Percentiles rank a stretch among this genome's conserved stretches.
Evolutionary conservation across 495 filamentous ascomycete species (phyloP).

Genomic region (Rhypophila decipiens): DNA sequence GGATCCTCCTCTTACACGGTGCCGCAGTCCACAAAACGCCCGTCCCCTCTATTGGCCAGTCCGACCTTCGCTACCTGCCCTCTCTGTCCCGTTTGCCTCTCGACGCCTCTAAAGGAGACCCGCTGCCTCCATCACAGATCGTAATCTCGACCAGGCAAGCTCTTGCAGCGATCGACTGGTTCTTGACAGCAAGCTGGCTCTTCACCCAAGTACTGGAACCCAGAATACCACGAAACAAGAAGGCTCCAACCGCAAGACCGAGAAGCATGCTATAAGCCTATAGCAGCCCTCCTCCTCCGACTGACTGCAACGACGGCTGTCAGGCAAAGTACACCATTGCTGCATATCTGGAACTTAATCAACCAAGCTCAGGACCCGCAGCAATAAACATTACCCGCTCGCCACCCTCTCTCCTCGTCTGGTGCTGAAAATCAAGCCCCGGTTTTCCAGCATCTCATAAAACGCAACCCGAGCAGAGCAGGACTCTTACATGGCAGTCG

Average conservation of each 20-base stretch:
- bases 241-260: slow-evolving; percentile 2
- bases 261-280: slow-evolving; percentile 18
- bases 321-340: slow-evolving; percentile 10
- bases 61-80: slow-evolving; percentile 19
- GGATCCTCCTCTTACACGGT: slow-evolving; percentile 18
- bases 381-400: slow-evolving; percentile 18
- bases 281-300: slow-evolving; percentile 4
- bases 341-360: slow-evolving; percentile 22
- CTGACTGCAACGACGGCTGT: slow-evolving; percentile 8
- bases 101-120: slow-evolving; percentile 9
- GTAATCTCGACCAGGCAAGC: slow-evolving; percentile 13
- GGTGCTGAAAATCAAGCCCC: slow-evolving; percentile 12
- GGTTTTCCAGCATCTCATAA: slow-evolving; percentile 11
- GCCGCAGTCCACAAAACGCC: slow-evolving; percentile 19
- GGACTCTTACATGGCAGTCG: slow-evolving; percentile 27
- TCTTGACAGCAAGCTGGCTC: slow-evolving; percentile 12
- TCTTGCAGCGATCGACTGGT: slow-evolving; percentile 7
- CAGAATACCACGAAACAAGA: slow-evolving; percentile 4
- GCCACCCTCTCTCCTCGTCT: slow-evolving; percentile 10
- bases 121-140: slow-evolving; percentile 10
- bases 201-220: not conserved
- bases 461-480: slow-evolving; percentile 15
- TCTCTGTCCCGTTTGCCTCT: slow-evolving; percentile 12
- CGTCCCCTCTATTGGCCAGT: slow-evolving; percentile 22
- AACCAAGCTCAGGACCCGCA: slow-evolving; percentile 19